Evolutionary conservation across 805 yeast genomes (phyloP).

Genomic region (Ogataea kodamae): DNA sequence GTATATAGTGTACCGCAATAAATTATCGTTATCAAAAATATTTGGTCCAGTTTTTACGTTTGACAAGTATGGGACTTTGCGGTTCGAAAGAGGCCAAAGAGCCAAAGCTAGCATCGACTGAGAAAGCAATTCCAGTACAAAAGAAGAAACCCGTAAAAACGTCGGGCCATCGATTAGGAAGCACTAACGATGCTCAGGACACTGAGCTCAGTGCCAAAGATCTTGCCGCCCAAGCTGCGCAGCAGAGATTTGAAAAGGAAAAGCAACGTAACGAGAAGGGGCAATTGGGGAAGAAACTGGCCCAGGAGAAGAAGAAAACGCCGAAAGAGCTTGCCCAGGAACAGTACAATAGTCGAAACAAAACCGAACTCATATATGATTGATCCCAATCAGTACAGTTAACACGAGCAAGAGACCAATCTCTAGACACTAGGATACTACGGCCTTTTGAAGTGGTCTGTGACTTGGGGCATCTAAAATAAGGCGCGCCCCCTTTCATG

Average conservation of each 20-base stretch:
- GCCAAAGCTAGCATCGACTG: slow-evolving; percentile 5
- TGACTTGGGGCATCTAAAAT: too few species aligned
- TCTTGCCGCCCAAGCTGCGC: slow-evolving; percentile 31
- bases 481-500: too few species aligned
- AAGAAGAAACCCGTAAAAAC: not conserved
- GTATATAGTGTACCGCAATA: not conserved
- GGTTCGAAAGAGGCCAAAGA: slow-evolving; percentile 24
- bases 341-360: slow-evolving; percentile 18
- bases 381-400: slow-evolving; percentile 5
- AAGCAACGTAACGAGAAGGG: slow-evolving; percentile 23
- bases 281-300: slow-evolving; percentile 26
- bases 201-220: slow-evolving; percentile 21
- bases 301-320: slow-evolving; percentile 22
- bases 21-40: not conserved
- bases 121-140: slow-evolving; percentile 3
- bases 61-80: slow-evolving; percentile 28
- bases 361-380: slow-evolving; percentile 21
- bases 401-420: too few species aligned
- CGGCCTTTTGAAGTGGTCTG: too few species aligned
- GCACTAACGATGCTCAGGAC: slow-evolving; percentile 1
- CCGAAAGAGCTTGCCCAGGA: slow-evolving; percentile 26
- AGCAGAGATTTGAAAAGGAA: slow-evolving; percentile 19
- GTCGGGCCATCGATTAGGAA: slow-evolving; percentile 4
- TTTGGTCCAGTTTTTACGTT: too few species aligned
- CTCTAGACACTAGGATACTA: too few species aligned